A percentile compares a stretch with the other conserved stretches of the same genome.
Conservation (phyloP, 1,139 yeast species). For the Martiniozyma asiatica region DNA sequence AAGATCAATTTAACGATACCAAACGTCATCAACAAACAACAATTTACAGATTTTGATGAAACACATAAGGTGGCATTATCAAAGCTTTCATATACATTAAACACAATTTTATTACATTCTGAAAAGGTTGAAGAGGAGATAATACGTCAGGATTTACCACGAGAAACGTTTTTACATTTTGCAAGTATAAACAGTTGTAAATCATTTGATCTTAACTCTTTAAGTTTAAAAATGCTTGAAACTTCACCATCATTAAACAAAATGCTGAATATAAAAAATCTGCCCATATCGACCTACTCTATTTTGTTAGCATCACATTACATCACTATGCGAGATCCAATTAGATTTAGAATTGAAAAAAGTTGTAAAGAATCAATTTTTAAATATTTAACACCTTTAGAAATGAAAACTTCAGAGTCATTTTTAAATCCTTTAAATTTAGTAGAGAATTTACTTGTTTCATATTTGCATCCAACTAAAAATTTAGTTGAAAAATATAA, state of each 20-base stretch:
- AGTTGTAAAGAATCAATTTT: constrained; percentile 8
- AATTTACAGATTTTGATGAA: no score
- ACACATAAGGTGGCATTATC: no score
- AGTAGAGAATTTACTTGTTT: constrained; percentile 9
- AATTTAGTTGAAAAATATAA: constrained; percentile 7
- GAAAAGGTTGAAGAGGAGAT: no score
- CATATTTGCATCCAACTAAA: no score
- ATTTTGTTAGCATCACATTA: constrained; percentile 13
- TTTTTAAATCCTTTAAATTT: constrained; percentile 15
- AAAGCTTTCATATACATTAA: constrained; percentile 9
- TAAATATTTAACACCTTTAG: constrained; percentile 11
- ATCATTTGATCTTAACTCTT: no score
- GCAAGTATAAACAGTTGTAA: no score
- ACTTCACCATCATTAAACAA: no score
- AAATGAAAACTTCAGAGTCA: constrained; percentile 11
- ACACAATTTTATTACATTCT: constrained; percentile 7
- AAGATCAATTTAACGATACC: constrained; percentile 12
- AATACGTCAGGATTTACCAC: no score
- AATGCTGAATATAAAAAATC: no score
- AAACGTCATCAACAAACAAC: constrained; percentile 8
- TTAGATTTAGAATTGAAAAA: constrained; percentile 13
- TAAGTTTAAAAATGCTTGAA: no score
- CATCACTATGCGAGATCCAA: constrained; percentile 16
- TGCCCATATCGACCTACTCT: constrained; percentile 7
- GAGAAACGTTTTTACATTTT: no score